Percentiles rank a stretch among this genome's conserved stretches.
phyloP scores from a whole-genome alignment of 176 grass and related monocot genomes.

The Bromus sterilis region DNA sequence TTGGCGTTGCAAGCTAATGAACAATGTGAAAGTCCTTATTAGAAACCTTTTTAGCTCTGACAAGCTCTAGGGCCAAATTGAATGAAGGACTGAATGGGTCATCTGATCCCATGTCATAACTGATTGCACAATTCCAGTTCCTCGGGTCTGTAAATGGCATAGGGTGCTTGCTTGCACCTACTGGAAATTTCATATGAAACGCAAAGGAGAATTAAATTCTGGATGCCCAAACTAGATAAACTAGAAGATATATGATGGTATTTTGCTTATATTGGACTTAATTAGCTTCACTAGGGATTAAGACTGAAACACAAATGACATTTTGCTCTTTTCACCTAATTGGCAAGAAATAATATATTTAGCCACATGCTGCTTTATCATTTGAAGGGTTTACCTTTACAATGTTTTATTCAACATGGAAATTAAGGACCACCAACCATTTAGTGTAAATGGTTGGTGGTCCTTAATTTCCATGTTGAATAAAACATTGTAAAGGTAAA shows the following conservation, averaged over 20 bases:
- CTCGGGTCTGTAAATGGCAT: conserved; percentile 50
- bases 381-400: too few relatives aligned
- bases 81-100: conserved; percentile 77
- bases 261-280: not conserved
- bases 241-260: not conserved
- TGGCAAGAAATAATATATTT: too few relatives aligned
- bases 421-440: not conserved
- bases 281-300: not conserved
- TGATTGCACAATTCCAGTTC: conserved; percentile 81
- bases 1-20: not conserved
- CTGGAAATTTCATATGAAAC: not conserved
- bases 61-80: conserved; percentile 77
- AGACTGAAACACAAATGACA: too few relatives aligned
- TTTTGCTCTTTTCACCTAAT: too few relatives aligned
- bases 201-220: not conserved
- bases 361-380: too few relatives aligned
- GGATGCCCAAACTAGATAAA: not conserved
- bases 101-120: conserved; percentile 63
- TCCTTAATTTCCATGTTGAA: not conserved
- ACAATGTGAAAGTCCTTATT: not conserved
- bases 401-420: not conserved
- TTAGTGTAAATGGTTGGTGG: too few relatives aligned
- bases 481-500: too few relatives aligned
- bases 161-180: conserved; percentile 34
- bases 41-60: conserved; percentile 54